Conservation (phyloP, 306 rosid species). For the Trifolium repens region DNA sequence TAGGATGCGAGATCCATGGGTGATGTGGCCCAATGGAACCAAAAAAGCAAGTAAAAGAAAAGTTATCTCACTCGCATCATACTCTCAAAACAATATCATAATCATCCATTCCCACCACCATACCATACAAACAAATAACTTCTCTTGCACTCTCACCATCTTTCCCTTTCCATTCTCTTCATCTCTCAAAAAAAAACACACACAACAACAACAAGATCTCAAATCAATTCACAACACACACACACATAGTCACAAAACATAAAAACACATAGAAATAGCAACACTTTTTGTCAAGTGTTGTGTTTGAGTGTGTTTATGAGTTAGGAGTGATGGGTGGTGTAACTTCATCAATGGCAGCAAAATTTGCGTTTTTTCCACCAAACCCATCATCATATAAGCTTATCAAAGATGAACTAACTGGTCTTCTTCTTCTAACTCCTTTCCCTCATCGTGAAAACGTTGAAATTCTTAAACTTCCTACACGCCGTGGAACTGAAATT, state of each 20-base stretch:
- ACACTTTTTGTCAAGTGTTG: not conserved
- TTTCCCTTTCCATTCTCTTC: slow-evolving; percentile 43
- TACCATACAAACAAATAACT: slow-evolving; percentile 14
- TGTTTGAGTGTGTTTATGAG: not conserved
- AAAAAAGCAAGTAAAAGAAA: not conserved
- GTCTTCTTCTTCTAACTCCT: slow-evolving; percentile 75
- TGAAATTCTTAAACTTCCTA: slow-evolving; percentile 73
- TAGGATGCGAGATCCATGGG: slow-evolving; percentile 5
- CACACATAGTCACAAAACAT: not conserved
- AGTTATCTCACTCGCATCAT: not conserved
- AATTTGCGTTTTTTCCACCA: slow-evolving; percentile 94
- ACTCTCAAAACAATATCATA: not conserved
- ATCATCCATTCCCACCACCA: not conserved
- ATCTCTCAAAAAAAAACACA: slow-evolving; percentile 32
- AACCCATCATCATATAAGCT: slow-evolving; percentile 83
- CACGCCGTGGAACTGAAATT: slow-evolving; percentile 80
- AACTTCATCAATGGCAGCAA: slow-evolving; percentile 97
- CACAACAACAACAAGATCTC: not conserved
- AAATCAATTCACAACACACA: not conserved
- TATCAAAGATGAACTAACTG: slow-evolving; percentile 62
- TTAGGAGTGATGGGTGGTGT: slow-evolving; percentile 77
- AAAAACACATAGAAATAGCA: not conserved
- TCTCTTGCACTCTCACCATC: slow-evolving; percentile 44
- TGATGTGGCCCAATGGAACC: not conserved
- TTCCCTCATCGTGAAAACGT: slow-evolving; percentile 93